phyloP scores from a whole-genome alignment of 2,329 filamentous ascomycete species.

The Aspergillus fischeri region DNA sequence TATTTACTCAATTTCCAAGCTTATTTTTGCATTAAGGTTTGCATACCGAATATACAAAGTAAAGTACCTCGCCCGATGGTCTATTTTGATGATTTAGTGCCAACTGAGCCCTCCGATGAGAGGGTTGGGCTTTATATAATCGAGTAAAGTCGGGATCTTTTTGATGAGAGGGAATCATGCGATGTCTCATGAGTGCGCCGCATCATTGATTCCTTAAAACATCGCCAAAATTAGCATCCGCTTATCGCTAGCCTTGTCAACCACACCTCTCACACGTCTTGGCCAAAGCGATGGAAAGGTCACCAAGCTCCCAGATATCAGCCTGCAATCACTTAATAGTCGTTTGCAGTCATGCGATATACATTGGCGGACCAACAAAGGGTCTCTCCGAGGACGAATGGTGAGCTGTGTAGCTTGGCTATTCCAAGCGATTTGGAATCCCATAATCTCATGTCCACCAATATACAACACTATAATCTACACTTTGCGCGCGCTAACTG shows the following conservation, averaged over 20 bases:
- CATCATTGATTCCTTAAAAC: not conserved
- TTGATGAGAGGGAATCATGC: no score
- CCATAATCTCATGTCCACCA: not conserved
- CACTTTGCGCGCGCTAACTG: not conserved
- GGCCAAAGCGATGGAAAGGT: not conserved
- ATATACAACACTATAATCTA: not conserved
- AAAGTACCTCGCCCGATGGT: not conserved
- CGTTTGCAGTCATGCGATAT: conserved; percentile 83
- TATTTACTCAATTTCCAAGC: not conserved
- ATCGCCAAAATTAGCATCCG: not conserved
- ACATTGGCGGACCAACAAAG: conserved; percentile 54
- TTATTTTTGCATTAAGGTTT: not conserved
- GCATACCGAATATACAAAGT: not conserved
- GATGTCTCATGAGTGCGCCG: no score
- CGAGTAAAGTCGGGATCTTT: no score
- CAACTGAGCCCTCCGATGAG: no score
- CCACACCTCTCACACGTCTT: not conserved
- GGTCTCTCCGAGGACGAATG: conserved; percentile 59
- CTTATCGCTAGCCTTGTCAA: not conserved
- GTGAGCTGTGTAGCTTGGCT: conserved; percentile 26
- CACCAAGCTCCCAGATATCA: not conserved
- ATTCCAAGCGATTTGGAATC: not conserved
- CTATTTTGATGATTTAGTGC: not conserved
- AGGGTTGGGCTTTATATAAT: no score
- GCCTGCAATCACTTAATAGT: conserved; percentile 59